Conservation (phyloP, 1,284 basidiomycete genomes). For the Puccinia novopanici region DNA sequence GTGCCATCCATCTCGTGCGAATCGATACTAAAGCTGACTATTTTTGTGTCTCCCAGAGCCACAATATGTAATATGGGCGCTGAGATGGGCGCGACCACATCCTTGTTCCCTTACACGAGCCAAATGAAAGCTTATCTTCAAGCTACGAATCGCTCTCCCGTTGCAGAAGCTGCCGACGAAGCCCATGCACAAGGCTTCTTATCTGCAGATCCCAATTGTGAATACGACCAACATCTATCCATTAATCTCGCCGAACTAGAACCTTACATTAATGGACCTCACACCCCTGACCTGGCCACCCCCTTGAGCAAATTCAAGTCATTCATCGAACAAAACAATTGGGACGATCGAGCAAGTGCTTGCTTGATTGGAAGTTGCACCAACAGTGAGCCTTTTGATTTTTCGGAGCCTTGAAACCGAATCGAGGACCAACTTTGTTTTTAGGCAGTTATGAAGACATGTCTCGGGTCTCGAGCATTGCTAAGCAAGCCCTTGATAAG, state of each 20-base stretch:
- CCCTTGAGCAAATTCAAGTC: constrained; percentile 89
- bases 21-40: background rate
- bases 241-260: constrained; percentile 96
- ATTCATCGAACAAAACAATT: constrained; percentile 90
- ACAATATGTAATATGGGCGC: constrained; percentile 99
- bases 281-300: constrained; percentile 94
- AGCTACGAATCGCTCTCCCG: constrained; percentile 85
- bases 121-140: constrained; percentile 91
- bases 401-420: constrained; percentile 68
- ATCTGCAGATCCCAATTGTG: constrained; percentile 79
- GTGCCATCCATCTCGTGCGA: background rate
- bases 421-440: background rate
- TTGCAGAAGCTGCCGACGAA: constrained; percentile 83
- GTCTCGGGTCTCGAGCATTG: constrained; percentile 93
- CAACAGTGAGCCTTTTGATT: constrained; percentile 62
- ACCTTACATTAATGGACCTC: constrained; percentile 98
- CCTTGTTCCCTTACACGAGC: constrained; percentile 96
- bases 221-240: constrained; percentile 92
- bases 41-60: constrained; percentile 70
- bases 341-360: constrained; percentile 87
- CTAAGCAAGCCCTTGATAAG: constrained; percentile 79
- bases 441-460: constrained; percentile 82
- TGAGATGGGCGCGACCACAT: constrained; percentile 98
- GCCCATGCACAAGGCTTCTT: constrained; percentile 75
- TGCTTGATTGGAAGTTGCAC: constrained; percentile 96